These are phyloP conservation scores for Salix suchowensis DNA, from an alignment of 345 rosid genomes.

Conservation along the genomic window DNA sequence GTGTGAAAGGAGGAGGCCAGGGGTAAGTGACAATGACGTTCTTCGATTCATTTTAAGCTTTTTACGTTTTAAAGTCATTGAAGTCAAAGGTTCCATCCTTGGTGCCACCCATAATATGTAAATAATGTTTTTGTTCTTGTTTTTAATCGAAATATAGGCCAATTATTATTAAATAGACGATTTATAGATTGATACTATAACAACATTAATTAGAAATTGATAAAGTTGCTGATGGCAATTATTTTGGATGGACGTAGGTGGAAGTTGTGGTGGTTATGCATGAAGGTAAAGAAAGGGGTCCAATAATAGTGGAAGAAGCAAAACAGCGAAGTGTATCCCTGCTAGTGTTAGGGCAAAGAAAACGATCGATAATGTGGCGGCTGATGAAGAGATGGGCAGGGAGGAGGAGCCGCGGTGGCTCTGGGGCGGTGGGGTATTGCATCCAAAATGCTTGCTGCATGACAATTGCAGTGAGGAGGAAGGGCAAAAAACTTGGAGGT, in stretches of 20 bases:
- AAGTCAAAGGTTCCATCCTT: background rate
- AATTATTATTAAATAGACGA: background rate
- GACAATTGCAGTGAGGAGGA: slow-evolving; percentile 78
- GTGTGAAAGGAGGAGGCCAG: slow-evolving; percentile 62
- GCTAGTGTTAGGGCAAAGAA: slow-evolving; percentile 71
- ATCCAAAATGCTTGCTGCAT: slow-evolving; percentile 78
- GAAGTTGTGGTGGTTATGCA: slow-evolving; percentile 50
- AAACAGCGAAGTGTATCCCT: slow-evolving; percentile 54
- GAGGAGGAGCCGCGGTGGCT: slow-evolving; percentile 29
- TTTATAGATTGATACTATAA: no score
- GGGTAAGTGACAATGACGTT: slow-evolving; percentile 39
- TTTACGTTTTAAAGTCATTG: background rate
- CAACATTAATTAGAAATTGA: background rate
- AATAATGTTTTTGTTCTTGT: no score
- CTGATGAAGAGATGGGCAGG: slow-evolving; percentile 51
- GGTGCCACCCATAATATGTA: no score
- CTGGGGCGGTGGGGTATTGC: slow-evolving; percentile 56
- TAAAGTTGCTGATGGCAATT: background rate
- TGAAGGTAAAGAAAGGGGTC: slow-evolving; percentile 70
- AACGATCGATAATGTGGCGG: slow-evolving; percentile 51
- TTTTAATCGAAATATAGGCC: background rate
- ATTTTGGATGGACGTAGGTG: slow-evolving; percentile 33
- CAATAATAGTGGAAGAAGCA: slow-evolving; percentile 69
- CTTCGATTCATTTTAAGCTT: background rate
- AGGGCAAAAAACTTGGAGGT: slow-evolving; percentile 71